Evolutionary conservation across 2,329 filamentous ascomycete genomes (phyloP), one percentile per base, ranked within the genome.

Genomic region (Neopestalotiopsis sp.): DNA sequence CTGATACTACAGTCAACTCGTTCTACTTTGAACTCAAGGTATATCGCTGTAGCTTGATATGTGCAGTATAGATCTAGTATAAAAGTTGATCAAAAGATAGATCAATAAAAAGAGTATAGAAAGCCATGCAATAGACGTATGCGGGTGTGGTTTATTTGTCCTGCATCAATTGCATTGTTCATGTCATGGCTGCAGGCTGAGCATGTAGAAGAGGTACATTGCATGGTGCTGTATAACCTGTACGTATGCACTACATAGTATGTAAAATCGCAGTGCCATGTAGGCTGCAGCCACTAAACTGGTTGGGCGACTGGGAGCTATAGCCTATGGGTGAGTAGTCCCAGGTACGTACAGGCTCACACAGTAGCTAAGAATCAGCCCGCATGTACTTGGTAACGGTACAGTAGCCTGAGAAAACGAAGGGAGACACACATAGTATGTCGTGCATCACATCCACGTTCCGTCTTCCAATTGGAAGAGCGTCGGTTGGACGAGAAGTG

Each of bases 381-480:
- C 30, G 61, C 28, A 63, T 30, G 28, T 63, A 24, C 61, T 42
- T 42, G 12, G 38, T 14, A 34, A 42, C 38, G 59, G 13, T 12
- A 32, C 5, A 17, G 45, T 53, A 53, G 45, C 45, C 14, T 17
- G 24, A 53, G 45, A 53, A 10, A 53, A 53, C 45, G 45, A 53
- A n/a, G 45, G 45, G 14, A 30, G 34, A 53, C 38, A 40, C 34
- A 34, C 20, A 49, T 45, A 40, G 49, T 57, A 69, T 69, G 65
- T 65, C 65, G 68, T 66, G 68, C 68, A 69, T 69, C 65, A 30
- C 58, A 67, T 69, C 68, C 68, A 69, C 68, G 68, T 69, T 69
- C 68, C 53, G 45, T 49, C 24, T 61, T 61, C 68, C 68, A 67
- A 69, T 67, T 69, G 65, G 68, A 34, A 34, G 42, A 32, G 53